Conservation (phyloP, 1,139 yeast genomes). For the Suhomyces yuchorum region DNA sequence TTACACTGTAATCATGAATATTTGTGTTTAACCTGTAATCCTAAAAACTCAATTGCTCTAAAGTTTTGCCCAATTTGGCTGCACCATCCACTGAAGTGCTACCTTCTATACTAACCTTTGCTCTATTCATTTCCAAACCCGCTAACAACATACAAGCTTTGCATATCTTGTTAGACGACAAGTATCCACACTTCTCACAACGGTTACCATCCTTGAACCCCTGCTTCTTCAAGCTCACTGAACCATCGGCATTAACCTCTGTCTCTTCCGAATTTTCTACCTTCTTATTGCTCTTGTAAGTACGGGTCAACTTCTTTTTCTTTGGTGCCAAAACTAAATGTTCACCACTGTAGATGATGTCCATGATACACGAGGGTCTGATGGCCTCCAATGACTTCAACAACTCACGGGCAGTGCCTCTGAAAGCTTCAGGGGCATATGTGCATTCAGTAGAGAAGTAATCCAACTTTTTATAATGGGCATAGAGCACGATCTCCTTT, state of each 20-base stretch:
- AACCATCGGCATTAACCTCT: slow-evolving; percentile 62
- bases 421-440: slow-evolving; percentile 96
- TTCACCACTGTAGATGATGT: slow-evolving; percentile 93
- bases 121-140: slow-evolving; percentile 78
- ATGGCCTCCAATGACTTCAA: slow-evolving; percentile 88
- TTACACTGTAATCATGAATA: background rate
- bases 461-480: slow-evolving; percentile 92
- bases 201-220: slow-evolving; percentile 62
- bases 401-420: slow-evolving; percentile 94
- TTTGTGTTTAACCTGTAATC: background rate
- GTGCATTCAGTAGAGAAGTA: slow-evolving; percentile 97
- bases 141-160: slow-evolving; percentile 90
- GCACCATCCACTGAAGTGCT: slow-evolving; percentile 61
- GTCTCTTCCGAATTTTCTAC: slow-evolving; percentile 32
- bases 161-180: slow-evolving; percentile 85
- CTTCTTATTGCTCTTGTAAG: slow-evolving; percentile 33
- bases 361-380: slow-evolving; percentile 91
- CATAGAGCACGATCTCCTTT: slow-evolving; percentile 95
- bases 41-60: slow-evolving; percentile 66
- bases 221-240: slow-evolving; percentile 44
- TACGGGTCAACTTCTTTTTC: slow-evolving; percentile 36
- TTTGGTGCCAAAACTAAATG: slow-evolving; percentile 68
- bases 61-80: slow-evolving; percentile 63
- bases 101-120: slow-evolving; percentile 57
- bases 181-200: slow-evolving; percentile 89